A percentile compares a stretch with the other conserved stretches of the same genome.
phyloP scores from a whole-genome alignment of 169 alveolate genomes.

The Cryptosporidium felis region DNA sequence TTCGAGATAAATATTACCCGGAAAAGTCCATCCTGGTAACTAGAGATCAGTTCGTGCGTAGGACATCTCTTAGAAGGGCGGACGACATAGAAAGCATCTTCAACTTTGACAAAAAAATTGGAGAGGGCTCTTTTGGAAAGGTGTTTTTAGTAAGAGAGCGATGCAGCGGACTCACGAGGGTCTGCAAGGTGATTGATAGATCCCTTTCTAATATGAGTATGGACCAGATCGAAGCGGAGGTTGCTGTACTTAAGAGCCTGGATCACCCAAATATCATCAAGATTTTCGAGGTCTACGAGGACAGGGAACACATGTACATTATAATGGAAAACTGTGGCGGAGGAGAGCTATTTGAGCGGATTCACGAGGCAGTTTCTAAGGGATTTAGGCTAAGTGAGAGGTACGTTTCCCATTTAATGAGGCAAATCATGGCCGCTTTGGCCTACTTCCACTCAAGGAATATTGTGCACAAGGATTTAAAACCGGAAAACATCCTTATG shows the following conservation, averaged over 20 bases:
- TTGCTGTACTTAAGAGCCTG: slow-evolving; percentile 80
- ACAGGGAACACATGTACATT: slow-evolving; percentile 86
- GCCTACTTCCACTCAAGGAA: slow-evolving; percentile 91
- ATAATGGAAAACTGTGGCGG: slow-evolving; percentile 93
- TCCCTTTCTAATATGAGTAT: slow-evolving; percentile 71
- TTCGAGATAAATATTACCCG: slow-evolving; percentile 78
- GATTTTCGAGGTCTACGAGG: slow-evolving; percentile 91
- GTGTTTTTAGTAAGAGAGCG: slow-evolving; percentile 75
- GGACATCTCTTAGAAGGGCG: slow-evolving; percentile 65
- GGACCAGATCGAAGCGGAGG: slow-evolving; percentile 77
- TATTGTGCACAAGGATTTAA: slow-evolving; percentile 94
- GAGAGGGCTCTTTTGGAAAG: slow-evolving; percentile 78
- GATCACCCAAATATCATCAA: slow-evolving; percentile 91
- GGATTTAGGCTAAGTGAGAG: slow-evolving; percentile 83
- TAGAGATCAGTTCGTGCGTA: slow-evolving; percentile 74
- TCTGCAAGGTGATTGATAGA: slow-evolving; percentile 74
- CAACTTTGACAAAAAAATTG: slow-evolving; percentile 73
- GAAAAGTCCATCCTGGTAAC: slow-evolving; percentile 70
- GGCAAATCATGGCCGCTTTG: slow-evolving; percentile 91
- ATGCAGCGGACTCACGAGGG: slow-evolving; percentile 72
- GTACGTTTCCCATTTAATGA: slow-evolving; percentile 90
- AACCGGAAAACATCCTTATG: slow-evolving; percentile 95
- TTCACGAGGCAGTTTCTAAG: slow-evolving; percentile 80
- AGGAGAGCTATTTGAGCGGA: slow-evolving; percentile 96
- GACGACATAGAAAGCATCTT: slow-evolving; percentile 65